Base-by-base conservation (phyloP, 2,329 filamentous ascomycete species). In the Diplodia scrobiculata region DNA sequence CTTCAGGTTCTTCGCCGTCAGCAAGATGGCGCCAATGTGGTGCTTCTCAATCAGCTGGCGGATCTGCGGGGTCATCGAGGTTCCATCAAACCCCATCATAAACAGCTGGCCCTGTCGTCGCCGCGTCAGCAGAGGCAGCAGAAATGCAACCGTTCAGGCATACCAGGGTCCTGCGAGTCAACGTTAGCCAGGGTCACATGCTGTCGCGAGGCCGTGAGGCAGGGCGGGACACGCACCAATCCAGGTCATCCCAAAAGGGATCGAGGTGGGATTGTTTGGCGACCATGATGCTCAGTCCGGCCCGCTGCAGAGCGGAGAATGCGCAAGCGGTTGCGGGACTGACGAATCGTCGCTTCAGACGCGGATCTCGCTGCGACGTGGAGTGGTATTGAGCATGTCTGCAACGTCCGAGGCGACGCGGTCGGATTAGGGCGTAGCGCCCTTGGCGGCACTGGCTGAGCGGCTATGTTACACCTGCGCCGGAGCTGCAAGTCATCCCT, bases 81-180 rank as follows among this genome's bases (percentile, higher is more conserved):
- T 91, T 68, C 91, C 91, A 82, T 95, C 90, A 83, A 91, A 96
- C 76, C 90, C 91, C 88, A 92, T 91, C 77, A 91, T 89, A 77
- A 92, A 83, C 81, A 89, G 85, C 82, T 92, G 89, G 68, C 90
- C 89, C 81, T 91, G 70, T 70, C 71, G 62, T 67, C 59, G 68
- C 7, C 48, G 17, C 10, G 63, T 65, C 63, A 65, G 74, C 54
- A 77, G 38, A 47, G 41, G 29, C 41, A 62, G 55, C 25, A 27
- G 76, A 25, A 74, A 63, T 54, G 19, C 59, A 65, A 34, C 45
- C 52, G 41, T 53, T 19, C 21, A 50, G 63, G 73, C 75, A 69
- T 72, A 79, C 81, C 73, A 83, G 76, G 65, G 79, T 79, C 74
- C 79, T 81, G 73, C 72, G 69, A 74, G 69, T 70, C 68, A 63